phyloP scores from a whole-genome alignment of 1,284 basidiomycete species.

The Ceratobasidium sp. region DNA sequence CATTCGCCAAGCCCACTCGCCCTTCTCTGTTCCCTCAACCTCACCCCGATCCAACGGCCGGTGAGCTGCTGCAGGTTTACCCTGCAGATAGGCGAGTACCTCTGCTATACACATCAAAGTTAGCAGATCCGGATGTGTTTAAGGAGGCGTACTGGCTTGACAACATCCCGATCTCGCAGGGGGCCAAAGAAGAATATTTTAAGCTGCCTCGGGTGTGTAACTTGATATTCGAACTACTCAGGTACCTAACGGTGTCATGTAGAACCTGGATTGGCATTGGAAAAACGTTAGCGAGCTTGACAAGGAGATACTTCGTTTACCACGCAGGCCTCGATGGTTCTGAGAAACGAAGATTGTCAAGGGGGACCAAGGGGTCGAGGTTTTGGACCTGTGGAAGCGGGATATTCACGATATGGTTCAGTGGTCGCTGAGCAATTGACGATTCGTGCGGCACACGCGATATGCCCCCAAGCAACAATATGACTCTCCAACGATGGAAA shows the following conservation, averaged over 20 bases:
- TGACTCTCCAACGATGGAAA: background rate
- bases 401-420: background rate
- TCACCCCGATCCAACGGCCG: background rate
- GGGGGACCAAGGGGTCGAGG: constrained; percentile 42
- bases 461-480: background rate
- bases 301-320: background rate
- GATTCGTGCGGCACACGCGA: background rate
- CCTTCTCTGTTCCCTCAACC: background rate
- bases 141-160: background rate
- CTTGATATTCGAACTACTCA: too few relatives aligned
- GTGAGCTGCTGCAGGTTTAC: background rate
- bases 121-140: background rate
- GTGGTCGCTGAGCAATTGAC: background rate
- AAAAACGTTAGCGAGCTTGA: background rate
- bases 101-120: background rate
- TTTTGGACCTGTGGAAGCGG: background rate
- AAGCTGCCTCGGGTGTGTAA: background rate
- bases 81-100: background rate
- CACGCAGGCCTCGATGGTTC: background rate
- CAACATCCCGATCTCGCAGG: background rate
- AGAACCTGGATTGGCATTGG: background rate
- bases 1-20: background rate
- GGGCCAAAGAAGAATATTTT: background rate
- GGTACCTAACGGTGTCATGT: background rate
- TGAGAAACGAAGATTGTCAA: background rate